Evolutionary conservation across 495 filamentous ascomycete species (phyloP).

Genomic region (Aspergillus bertholletiae): DNA sequence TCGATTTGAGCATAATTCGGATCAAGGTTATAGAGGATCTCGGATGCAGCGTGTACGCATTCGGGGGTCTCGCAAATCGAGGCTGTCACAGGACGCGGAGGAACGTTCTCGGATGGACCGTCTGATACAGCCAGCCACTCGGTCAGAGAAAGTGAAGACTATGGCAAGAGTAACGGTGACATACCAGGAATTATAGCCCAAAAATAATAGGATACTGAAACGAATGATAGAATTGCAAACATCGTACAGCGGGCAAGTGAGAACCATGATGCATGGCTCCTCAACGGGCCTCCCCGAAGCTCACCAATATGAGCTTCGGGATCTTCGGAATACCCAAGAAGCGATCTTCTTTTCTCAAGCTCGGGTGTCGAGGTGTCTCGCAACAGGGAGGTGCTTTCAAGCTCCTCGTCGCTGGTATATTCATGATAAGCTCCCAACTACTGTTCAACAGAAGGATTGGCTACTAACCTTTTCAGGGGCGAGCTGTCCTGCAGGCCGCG

Average conservation of each 20-base stretch:
- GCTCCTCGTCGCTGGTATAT: constrained; percentile 6
- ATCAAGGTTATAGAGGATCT: constrained; percentile 63
- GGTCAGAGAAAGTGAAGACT: background rate
- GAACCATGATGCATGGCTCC: background rate
- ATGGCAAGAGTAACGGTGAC: background rate
- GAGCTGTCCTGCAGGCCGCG: constrained; percentile 1
- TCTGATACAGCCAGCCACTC: background rate
- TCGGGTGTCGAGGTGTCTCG: background rate
- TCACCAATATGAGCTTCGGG: background rate
- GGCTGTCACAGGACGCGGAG: constrained; percentile 17
- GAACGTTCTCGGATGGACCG: constrained; percentile 1
- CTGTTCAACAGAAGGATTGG: background rate
- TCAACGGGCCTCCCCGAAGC: background rate
- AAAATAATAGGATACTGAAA: constrained; percentile 13
- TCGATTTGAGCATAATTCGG: constrained; percentile 62
- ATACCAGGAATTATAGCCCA: constrained; percentile 14
- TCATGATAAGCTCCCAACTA: background rate
- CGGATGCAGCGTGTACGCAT: constrained; percentile 66
- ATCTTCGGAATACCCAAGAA: background rate
- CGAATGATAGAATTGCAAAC: constrained; percentile 11
- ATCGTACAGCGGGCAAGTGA: background rate
- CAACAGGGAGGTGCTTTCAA: constrained; percentile 7
- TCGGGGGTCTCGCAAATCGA: constrained; percentile 53
- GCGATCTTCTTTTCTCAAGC: background rate
- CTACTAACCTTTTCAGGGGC: constrained; percentile 13